Evolutionary conservation across 768 basidiomycete genomes (phyloP), one percentile per base, ranked within the genome.

Genomic region (Pleurotus eryngii): DNA sequence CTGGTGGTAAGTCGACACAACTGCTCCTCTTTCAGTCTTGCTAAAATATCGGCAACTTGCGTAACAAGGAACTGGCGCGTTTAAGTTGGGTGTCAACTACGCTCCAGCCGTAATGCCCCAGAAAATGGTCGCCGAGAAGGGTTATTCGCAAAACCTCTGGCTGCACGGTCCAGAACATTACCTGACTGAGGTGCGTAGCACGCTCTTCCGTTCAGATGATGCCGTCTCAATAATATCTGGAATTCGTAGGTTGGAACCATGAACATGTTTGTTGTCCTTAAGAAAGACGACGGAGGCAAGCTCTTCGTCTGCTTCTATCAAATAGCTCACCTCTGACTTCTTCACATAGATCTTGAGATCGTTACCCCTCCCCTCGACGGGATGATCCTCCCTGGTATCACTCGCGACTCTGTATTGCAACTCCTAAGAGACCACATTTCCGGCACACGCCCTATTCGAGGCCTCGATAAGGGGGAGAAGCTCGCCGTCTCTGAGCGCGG

Each of bases 61-160:
- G 30, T 11, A 35, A 35, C 30, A 56, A 88, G 87, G 88, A 54
- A 95, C 92, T 43, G 94, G 94, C 37, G 87, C 89, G 7, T 95
- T 75, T 78, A 96, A 96, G 72, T 74, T 95, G 46, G 90, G 91
- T 24, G 85, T 88, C 12, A 93, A 93, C 76, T 95, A 95, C 66
- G 93, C 92, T 0, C 91, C 93, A 0, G 88, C 89, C 6, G 86
- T 95, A 22, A 79, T 92, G 27, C 90, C 94, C 3, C 94, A 97
- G 67, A 86, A 85, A 64, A 73, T 81, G 57, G 94, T 92, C 20
- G 86, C 86, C 1, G 71, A 80, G 30, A 74, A 81, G 57, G 94
- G 94, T 14, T 95, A 97, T 68, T 81, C 81, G 14, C 94, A 96
- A 66, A 95, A 93, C 68, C 78, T 96, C 8, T 96, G 94, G 94